phyloP scores from a whole-genome alignment of 805 yeast genomes.

The Ogataea henricii region DNA sequence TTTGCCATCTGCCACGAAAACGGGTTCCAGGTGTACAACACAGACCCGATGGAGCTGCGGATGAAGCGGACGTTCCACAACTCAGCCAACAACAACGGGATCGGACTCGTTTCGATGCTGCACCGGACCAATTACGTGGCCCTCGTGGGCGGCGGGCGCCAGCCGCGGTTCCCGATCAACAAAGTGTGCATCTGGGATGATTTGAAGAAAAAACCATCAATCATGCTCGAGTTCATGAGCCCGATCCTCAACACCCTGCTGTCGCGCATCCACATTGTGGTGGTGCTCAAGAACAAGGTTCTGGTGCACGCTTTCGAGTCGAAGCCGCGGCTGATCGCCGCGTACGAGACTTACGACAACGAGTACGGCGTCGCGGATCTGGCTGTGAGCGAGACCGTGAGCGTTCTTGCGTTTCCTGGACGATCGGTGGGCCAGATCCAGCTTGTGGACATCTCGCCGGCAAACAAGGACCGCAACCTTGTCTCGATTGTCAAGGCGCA shows the following conservation, averaged over 20 bases:
- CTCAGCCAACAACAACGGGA: constrained; percentile 46
- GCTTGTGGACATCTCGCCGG: constrained; percentile 70
- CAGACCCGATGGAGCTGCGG: constrained; percentile 81
- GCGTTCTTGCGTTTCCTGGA: constrained; percentile 75
- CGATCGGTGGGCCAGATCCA: constrained; percentile 76
- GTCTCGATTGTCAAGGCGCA: constrained; percentile 79
- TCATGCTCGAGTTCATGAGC: constrained; percentile 72
- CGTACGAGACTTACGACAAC: constrained; percentile 67
- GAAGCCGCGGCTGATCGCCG: constrained; percentile 67
- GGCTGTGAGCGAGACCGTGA: constrained; percentile 26
- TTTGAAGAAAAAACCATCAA: constrained; percentile 69
- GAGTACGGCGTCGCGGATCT: constrained; percentile 62
- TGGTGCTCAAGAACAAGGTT: constrained; percentile 66
- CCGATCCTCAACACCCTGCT: constrained; percentile 74
- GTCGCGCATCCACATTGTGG: constrained; percentile 74
- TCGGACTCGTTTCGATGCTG: constrained; percentile 78
- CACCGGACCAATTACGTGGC: constrained; percentile 90
- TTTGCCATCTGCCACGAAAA: constrained; percentile 79
- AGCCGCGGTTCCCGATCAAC: constrained; percentile 76
- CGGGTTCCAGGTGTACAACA: constrained; percentile 83
- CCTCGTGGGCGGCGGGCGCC: constrained; percentile 84
- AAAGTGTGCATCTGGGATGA: constrained; percentile 93
- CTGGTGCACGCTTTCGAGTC: constrained; percentile 79
- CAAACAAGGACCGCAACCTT: constrained; percentile 61
- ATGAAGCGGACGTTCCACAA: constrained; percentile 56